phyloP scores from a whole-genome alignment of 1,139 yeast species.

The Kluyveromyces sp. region DNA sequence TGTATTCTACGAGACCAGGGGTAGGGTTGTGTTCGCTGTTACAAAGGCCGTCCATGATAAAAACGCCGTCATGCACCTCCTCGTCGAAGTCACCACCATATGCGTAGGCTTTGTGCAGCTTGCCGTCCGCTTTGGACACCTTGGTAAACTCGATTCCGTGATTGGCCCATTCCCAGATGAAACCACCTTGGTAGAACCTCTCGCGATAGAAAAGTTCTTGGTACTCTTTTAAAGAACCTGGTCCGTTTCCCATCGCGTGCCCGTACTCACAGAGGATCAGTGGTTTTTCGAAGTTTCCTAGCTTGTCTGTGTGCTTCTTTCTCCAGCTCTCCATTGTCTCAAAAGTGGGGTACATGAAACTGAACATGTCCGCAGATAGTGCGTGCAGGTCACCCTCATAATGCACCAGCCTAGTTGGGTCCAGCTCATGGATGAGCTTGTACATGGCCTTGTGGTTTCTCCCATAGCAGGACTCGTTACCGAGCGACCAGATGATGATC shows the following conservation, averaged over 20 bases:
- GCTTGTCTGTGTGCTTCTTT: slow-evolving; percentile 1
- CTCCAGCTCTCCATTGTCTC: slow-evolving; percentile 6
- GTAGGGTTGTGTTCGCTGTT: slow-evolving; percentile 5
- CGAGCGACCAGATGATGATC: slow-evolving; percentile 4
- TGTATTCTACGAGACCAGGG: slow-evolving; percentile 4
- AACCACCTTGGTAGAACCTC: slow-evolving; percentile 5
- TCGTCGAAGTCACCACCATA: slow-evolving; percentile 7
- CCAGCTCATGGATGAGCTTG: slow-evolving; percentile 1
- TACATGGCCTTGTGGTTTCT: slow-evolving; percentile 7
- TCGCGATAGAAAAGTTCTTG: slow-evolving; percentile 4
- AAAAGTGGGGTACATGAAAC: slow-evolving; percentile 5
- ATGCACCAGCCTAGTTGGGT: slow-evolving; percentile 4
- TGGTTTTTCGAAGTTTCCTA: slow-evolving; percentile 5
- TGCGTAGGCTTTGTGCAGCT: slow-evolving; percentile 2
- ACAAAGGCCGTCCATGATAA: slow-evolving; percentile 5
- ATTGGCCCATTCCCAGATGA: slow-evolving; percentile 8
- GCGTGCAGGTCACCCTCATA: slow-evolving; percentile 7
- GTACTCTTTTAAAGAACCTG: slow-evolving; percentile 4
- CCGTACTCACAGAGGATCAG: slow-evolving; percentile 6
- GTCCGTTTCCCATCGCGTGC: slow-evolving; percentile 6
- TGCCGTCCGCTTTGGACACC: background rate
- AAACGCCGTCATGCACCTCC: slow-evolving; percentile 5
- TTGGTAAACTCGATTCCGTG: slow-evolving; percentile 4
- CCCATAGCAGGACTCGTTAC: slow-evolving; percentile 5
- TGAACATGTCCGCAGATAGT: slow-evolving; percentile 1